phyloP scores from a whole-genome alignment of 805 yeast species.

The Teunomyces stri region DNA sequence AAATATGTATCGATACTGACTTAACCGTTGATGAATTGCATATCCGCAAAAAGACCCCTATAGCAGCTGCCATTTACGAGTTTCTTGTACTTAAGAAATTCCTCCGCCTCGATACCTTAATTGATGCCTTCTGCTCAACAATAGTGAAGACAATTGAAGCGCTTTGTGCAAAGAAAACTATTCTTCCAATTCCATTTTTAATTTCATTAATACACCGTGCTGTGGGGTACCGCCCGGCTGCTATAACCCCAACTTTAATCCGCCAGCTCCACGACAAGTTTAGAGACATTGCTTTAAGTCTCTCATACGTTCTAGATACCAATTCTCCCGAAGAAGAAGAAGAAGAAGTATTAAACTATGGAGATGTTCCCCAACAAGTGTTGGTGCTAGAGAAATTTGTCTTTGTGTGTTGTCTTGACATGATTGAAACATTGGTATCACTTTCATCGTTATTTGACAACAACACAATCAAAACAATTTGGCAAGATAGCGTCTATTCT shows the following conservation, averaged over 20 bases:
- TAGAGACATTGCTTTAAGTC: constrained; percentile 16
- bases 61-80: constrained; percentile 40
- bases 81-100: constrained; percentile 44
- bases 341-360: constrained; percentile 26
- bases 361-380: constrained; percentile 30
- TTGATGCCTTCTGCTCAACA: constrained; percentile 36
- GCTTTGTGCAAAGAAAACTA: constrained; percentile 21
- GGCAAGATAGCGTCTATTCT: constrained; percentile 30
- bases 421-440: constrained; percentile 47
- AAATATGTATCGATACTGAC: constrained; percentile 27
- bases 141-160: constrained; percentile 26
- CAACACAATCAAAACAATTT: constrained; percentile 15
- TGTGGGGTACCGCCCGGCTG: constrained; percentile 60
- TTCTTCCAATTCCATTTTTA: constrained; percentile 57
- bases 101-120: constrained; percentile 48
- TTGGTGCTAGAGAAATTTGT: constrained; percentile 47
- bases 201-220: constrained; percentile 55
- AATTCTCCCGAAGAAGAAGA: constrained; percentile 27
- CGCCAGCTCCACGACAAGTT: constrained; percentile 13
- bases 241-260: constrained; percentile 42
- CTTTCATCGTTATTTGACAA: constrained; percentile 24
- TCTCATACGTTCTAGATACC: constrained; percentile 27
- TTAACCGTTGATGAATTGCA: constrained; percentile 15
- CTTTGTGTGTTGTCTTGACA: constrained; percentile 52
- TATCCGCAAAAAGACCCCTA: constrained; percentile 28